These are phyloP conservation scores for Aegilops speltoides DNA, from an alignment of 176 grass and related monocot genomes.

Conservation along the genomic window DNA sequence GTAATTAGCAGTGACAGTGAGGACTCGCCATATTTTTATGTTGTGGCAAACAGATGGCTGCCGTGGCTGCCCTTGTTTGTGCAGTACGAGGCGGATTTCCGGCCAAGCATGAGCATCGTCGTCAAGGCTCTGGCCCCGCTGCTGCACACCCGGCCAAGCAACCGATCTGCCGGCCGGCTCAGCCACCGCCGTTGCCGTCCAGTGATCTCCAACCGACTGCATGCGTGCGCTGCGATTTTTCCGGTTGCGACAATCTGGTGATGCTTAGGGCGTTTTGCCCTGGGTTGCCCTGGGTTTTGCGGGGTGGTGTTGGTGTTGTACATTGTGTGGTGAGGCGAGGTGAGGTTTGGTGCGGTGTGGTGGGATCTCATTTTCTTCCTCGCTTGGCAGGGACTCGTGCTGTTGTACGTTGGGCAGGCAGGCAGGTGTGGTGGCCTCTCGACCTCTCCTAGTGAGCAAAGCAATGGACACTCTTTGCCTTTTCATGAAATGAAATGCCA, in stretches of 20 bases:
- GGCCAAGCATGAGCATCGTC: constrained; percentile 89
- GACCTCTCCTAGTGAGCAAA: constrained; percentile 8
- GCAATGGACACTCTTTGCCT: not conserved
- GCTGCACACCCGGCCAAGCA: constrained; percentile 31
- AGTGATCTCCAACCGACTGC: not conserved
- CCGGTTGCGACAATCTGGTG: not conserved
- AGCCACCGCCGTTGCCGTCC: not conserved
- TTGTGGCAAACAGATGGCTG: constrained; percentile 52
- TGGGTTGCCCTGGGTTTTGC: not conserved
- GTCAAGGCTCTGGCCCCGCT: constrained; percentile 78
- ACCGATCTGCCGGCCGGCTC: not conserved
- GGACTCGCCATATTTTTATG: not conserved
- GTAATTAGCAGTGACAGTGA: not conserved
- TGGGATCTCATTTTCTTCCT: constrained; percentile 1
- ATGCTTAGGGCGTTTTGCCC: not conserved
- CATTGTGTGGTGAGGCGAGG: not conserved
- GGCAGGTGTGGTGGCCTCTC: not conserved
- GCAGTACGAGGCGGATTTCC: constrained; percentile 78
- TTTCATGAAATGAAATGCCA: not conserved
- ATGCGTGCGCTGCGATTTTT: not conserved
- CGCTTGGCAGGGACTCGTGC: not conserved
- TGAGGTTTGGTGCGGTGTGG: not conserved
- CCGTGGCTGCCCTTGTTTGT: constrained; percentile 71
- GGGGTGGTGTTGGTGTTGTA: not conserved
- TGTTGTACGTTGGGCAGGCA: not conserved